These are phyloP conservation scores for Pseudocercospora fuligena DNA, from an alignment of 2,329 filamentous ascomycete species.

Conservation along the genomic window DNA sequence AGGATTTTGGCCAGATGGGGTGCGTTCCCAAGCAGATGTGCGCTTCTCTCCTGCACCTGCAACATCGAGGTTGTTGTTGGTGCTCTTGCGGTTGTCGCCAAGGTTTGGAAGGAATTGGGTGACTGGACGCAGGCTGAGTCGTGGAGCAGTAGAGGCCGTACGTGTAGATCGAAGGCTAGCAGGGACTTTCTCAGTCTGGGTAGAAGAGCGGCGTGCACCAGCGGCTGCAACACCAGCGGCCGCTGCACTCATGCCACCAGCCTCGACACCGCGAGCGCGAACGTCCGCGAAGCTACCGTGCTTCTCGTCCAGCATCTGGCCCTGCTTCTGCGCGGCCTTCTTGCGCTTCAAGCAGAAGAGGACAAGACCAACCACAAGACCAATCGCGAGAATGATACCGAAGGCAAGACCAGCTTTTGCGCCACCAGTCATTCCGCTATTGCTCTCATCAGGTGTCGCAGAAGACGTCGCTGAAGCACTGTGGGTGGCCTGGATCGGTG, in stretches of 20 bases:
- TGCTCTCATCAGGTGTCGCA: slow-evolving; percentile 19
- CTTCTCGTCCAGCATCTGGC: slow-evolving; percentile 48
- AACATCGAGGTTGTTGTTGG: slow-evolving; percentile 40
- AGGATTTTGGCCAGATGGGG: slow-evolving; percentile 42
- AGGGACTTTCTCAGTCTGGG: slow-evolving; percentile 40
- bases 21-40: slow-evolving; percentile 37
- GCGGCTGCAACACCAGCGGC: slow-evolving; percentile 18
- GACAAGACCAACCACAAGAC: slow-evolving; percentile 67
- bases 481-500: slow-evolving; percentile 33
- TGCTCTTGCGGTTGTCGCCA: slow-evolving; percentile 47
- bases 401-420: slow-evolving; percentile 83
- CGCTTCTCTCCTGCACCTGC: slow-evolving; percentile 34
- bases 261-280: slow-evolving; percentile 26
- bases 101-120: slow-evolving; percentile 80
- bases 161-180: slow-evolving; percentile 48
- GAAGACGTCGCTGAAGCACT: slow-evolving; percentile 20
- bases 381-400: slow-evolving; percentile 73
- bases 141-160: slow-evolving; percentile 67
- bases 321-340: slow-evolving; percentile 61
- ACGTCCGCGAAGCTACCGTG: slow-evolving; percentile 32
- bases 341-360: slow-evolving; percentile 76
- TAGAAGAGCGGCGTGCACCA: slow-evolving; percentile 30
- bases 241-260: slow-evolving; percentile 19
- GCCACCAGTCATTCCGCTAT: slow-evolving; percentile 50
- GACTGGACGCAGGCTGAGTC: slow-evolving; percentile 80